Evolutionary conservation across 2,329 filamentous ascomycete species (phyloP).

Genomic region (Alternaria angustiovoidea): DNA sequence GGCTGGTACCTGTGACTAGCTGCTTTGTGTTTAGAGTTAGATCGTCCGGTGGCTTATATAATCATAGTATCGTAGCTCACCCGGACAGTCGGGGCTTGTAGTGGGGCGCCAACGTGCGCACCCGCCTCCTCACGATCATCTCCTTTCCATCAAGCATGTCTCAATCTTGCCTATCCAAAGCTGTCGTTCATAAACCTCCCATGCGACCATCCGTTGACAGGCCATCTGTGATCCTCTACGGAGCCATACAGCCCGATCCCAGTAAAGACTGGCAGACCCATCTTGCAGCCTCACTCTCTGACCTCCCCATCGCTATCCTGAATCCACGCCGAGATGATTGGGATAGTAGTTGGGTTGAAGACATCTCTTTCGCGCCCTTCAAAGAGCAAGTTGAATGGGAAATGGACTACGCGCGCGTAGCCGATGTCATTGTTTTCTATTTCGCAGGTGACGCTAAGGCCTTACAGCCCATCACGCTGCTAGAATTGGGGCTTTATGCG

Average conservation of each 20-base stretch:
- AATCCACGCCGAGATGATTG: constrained; percentile 67
- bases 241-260: constrained; percentile 57
- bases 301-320: constrained; percentile 62
- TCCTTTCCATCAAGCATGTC: constrained; percentile 18
- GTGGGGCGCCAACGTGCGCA: constrained; percentile 2
- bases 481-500: constrained; percentile 67
- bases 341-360: constrained; percentile 66
- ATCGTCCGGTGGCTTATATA: background rate
- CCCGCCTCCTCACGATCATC: background rate
- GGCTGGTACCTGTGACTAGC: background rate
- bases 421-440: constrained; percentile 65
- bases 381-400: constrained; percentile 69
- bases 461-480: constrained; percentile 63
- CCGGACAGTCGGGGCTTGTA: background rate
- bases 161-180: constrained; percentile 14
- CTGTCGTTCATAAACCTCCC: constrained; percentile 35
- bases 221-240: constrained; percentile 65
- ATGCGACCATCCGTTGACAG: constrained; percentile 20
- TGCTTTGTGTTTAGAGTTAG: background rate
- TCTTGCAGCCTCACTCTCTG: constrained; percentile 50
- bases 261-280: constrained; percentile 60
- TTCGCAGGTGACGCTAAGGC: constrained; percentile 58
- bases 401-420: constrained; percentile 63
- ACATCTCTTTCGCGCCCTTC: constrained; percentile 59
- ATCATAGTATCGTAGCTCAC: background rate